These are phyloP conservation scores for Bruguiera gymnorhiza DNA, from an alignment of 345 rosid species.

Conservation along the genomic window DNA sequence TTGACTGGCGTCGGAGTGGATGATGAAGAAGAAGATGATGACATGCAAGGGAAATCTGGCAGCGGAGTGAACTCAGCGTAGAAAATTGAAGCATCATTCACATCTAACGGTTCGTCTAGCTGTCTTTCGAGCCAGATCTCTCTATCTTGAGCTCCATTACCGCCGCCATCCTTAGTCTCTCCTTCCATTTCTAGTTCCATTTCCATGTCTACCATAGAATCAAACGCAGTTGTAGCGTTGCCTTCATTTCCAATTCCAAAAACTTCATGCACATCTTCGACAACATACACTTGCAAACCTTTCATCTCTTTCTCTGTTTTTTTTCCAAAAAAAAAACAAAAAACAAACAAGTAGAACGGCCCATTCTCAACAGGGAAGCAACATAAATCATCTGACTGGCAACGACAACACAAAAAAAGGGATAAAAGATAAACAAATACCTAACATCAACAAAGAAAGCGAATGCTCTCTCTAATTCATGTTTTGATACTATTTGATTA, in stretches of 20 bases:
- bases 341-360: neutral
- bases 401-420: neutral
- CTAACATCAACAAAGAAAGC: neutral
- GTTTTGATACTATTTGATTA: too few species aligned
- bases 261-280: constrained; percentile 28
- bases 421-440: constrained; percentile 5
- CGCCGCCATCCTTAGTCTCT: constrained; percentile 8
- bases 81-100: constrained; percentile 55
- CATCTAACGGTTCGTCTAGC: constrained; percentile 49
- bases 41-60: constrained; percentile 95
- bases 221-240: constrained; percentile 26
- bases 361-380: constrained; percentile 38
- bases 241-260: constrained; percentile 7
- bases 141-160: constrained; percentile 14
- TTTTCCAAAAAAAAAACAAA: too few species aligned
- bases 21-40: constrained; percentile 85
- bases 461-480: neutral
- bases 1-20: constrained; percentile 70
- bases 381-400: constrained; percentile 45
- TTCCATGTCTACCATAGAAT: constrained; percentile 20
- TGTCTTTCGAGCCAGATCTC: constrained; percentile 57
- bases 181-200: constrained; percentile 5
- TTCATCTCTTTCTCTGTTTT: constrained; percentile 18
- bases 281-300: constrained; percentile 22
- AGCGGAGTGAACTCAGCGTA: constrained; percentile 66